Percentiles rank a stretch among this genome's conserved stretches.
Conservation (phyloP, 2,329 filamentous ascomycete species). For the Xylaria hypoxylon region DNA sequence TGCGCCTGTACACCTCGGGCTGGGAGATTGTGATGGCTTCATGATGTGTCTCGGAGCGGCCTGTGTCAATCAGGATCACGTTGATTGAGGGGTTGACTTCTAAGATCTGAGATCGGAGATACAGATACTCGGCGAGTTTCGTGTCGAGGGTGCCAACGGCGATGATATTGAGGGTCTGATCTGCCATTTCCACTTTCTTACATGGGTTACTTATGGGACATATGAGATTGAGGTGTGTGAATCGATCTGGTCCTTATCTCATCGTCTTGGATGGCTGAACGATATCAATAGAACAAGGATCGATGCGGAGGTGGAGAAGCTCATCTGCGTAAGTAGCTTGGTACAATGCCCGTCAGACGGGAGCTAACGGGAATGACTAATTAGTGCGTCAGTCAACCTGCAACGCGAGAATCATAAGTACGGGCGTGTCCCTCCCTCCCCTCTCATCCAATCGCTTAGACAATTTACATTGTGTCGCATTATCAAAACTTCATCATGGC, state of each 20-base stretch:
- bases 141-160: slow-evolving; percentile 73
- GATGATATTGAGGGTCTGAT: slow-evolving; percentile 48
- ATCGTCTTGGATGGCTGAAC: neutral
- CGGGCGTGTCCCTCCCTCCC: neutral
- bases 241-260: neutral
- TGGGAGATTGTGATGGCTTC: slow-evolving; percentile 56
- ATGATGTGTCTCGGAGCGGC: slow-evolving; percentile 57
- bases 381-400: neutral
- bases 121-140: slow-evolving; percentile 70
- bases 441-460: slow-evolving; percentile 12
- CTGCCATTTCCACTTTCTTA: slow-evolving; percentile 34
- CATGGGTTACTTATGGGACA: neutral
- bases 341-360: neutral
- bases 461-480: neutral
- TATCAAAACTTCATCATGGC: slow-evolving; percentile 46
- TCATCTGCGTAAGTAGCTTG: slow-evolving; percentile 1
- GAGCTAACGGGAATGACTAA: slow-evolving; percentile 15
- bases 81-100: slow-evolving; percentile 53
- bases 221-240: neutral
- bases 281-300: neutral
- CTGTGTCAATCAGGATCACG: slow-evolving; percentile 67
- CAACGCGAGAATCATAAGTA: neutral
- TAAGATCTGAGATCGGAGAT: slow-evolving; percentile 55
- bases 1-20: slow-evolving; percentile 50
- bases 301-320: slow-evolving; percentile 29